These are phyloP conservation scores for Xylaria curta DNA, from an alignment of 495 filamentous ascomycete species.

Conservation along the genomic window DNA sequence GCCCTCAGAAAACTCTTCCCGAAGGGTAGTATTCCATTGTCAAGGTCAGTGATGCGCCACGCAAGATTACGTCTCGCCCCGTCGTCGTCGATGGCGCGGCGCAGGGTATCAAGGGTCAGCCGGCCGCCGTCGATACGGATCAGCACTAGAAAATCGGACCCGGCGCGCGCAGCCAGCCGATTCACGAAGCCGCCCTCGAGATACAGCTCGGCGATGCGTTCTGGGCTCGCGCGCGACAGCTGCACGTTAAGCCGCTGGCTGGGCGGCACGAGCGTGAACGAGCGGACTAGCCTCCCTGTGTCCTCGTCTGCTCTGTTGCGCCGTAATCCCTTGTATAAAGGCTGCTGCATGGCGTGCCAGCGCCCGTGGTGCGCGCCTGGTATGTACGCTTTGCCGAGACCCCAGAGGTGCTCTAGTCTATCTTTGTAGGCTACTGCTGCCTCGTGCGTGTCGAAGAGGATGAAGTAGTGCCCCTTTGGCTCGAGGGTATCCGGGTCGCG, in stretches of 20 bases:
- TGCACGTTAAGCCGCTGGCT: slow-evolving; percentile 34
- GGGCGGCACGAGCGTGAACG: slow-evolving; percentile 61
- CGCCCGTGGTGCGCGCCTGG: slow-evolving; percentile 33
- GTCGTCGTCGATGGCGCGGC: slow-evolving; percentile 50
- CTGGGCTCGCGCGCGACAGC: slow-evolving; percentile 34
- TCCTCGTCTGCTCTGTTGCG: slow-evolving; percentile 49
- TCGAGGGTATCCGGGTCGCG: slow-evolving; percentile 61
- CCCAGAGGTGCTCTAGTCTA: slow-evolving; percentile 53
- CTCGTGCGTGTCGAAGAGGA: slow-evolving; percentile 64
- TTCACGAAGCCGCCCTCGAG: slow-evolving; percentile 44
- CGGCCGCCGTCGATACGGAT: slow-evolving; percentile 52
- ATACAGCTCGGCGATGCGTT: slow-evolving; percentile 46
- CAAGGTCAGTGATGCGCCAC: slow-evolving; percentile 45
- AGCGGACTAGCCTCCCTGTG: slow-evolving; percentile 45
- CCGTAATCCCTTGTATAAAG: slow-evolving; percentile 35
- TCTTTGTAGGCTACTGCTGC: slow-evolving; percentile 62
- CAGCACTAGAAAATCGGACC: slow-evolving; percentile 49
- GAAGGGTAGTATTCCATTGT: slow-evolving; percentile 35
- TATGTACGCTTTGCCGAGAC: slow-evolving; percentile 44
- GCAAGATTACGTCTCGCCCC: slow-evolving; percentile 50
- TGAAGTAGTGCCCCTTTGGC: slow-evolving; percentile 61
- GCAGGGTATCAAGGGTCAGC: slow-evolving; percentile 38
- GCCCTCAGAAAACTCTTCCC: slow-evolving; percentile 34
- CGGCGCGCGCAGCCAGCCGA: slow-evolving; percentile 38
- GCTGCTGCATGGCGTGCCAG: slow-evolving; percentile 1